phyloP scores from a whole-genome alignment of 805 yeast genomes.

The Kodamaea leandrae region DNA sequence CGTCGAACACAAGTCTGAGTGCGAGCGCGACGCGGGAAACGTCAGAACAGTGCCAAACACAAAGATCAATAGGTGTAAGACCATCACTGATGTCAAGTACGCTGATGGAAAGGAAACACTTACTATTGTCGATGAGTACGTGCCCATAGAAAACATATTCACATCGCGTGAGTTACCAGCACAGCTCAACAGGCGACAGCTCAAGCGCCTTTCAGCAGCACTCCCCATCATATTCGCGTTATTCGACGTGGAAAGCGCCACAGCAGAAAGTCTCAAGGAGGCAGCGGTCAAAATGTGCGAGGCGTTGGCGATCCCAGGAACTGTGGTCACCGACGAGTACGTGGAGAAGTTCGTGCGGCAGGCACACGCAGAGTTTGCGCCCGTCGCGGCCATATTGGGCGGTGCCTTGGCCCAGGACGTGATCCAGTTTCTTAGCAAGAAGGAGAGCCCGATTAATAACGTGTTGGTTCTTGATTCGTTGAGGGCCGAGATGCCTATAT shows the following conservation, averaged over 20 bases:
- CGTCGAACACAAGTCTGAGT: slow-evolving; percentile 55
- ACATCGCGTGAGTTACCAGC: slow-evolving; percentile 35
- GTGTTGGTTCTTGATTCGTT: slow-evolving; percentile 73
- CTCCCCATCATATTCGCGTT: slow-evolving; percentile 60
- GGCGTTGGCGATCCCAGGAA: slow-evolving; percentile 37
- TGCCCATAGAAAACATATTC: slow-evolving; percentile 35
- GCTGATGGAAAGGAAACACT: slow-evolving; percentile 43
- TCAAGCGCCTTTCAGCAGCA: slow-evolving; percentile 52
- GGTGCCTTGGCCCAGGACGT: slow-evolving; percentile 90
- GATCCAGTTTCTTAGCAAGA: slow-evolving; percentile 72
- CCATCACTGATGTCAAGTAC: slow-evolving; percentile 28
- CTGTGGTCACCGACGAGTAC: slow-evolving; percentile 43
- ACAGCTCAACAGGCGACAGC: slow-evolving; percentile 43
- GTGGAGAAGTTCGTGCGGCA: slow-evolving; percentile 46
- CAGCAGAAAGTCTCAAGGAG: slow-evolving; percentile 21
- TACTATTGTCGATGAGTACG: slow-evolving; percentile 37
- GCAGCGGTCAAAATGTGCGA: slow-evolving; percentile 33
- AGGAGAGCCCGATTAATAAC: slow-evolving; percentile 81
- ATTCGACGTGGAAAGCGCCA: slow-evolving; percentile 38
- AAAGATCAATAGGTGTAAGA: slow-evolving; percentile 46
- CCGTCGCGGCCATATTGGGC: slow-evolving; percentile 84
- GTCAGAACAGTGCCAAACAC: slow-evolving; percentile 43
- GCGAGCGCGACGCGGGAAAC: slow-evolving; percentile 50
- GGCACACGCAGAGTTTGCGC: slow-evolving; percentile 65
- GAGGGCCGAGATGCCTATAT: slow-evolving; percentile 74